phyloP scores from a whole-genome alignment of 345 rosid species.

The Populus deltoides region DNA sequence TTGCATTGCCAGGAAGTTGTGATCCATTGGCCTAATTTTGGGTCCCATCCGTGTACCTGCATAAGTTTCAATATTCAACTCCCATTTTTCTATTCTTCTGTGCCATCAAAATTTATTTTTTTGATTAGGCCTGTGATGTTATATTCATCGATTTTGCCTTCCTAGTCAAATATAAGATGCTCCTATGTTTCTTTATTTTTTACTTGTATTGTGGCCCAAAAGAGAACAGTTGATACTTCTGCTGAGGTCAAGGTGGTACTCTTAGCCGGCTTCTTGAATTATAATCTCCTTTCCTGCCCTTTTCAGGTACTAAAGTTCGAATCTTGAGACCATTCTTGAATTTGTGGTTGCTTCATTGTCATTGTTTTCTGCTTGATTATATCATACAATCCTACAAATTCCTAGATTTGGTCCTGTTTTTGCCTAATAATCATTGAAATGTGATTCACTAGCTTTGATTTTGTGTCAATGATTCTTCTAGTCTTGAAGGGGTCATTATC shows the following conservation, averaged over 20 bases:
- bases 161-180: constrained; percentile 39
- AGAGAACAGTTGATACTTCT: constrained; percentile 5
- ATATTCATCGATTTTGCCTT: constrained; percentile 18
- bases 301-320: constrained; percentile 43
- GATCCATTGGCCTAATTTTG: constrained; percentile 21
- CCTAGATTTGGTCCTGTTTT: constrained; percentile 4
- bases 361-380: constrained; percentile 15
- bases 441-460: constrained; percentile 13
- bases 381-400: constrained; percentile 15
- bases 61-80: constrained; percentile 16
- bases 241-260: constrained; percentile 15
- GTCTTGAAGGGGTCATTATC: constrained; percentile 3
- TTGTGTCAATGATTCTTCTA: background rate
- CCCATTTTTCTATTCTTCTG: constrained; percentile 2
- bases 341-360: constrained; percentile 3
- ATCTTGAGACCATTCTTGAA: constrained; percentile 13
- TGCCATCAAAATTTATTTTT: constrained; percentile 8
- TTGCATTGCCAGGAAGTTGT: constrained; percentile 3
- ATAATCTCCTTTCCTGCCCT: constrained; percentile 17
- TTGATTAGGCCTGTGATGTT: constrained; percentile 1
- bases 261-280: constrained; percentile 22
- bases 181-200: constrained; percentile 13
- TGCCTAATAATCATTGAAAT: constrained; percentile 34
- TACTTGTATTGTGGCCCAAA: constrained; percentile 30
- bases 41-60: constrained; percentile 33